phyloP scores from a whole-genome alignment of 192 early-diverging fungal species.

The Gonapodya prolifera region DNA sequence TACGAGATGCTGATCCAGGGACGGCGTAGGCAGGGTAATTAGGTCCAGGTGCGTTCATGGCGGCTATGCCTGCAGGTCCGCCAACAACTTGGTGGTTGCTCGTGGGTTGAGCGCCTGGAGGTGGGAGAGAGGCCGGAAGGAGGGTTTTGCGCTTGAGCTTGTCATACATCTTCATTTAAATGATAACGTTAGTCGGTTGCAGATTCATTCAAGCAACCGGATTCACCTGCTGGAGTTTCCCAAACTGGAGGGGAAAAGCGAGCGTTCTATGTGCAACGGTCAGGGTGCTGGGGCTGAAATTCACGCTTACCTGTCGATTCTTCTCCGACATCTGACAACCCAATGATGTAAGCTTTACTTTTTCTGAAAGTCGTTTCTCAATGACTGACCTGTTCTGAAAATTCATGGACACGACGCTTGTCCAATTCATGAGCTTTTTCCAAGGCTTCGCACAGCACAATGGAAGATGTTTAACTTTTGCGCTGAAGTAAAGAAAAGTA shows the following conservation, averaged over 20 bases:
- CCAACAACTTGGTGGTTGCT: not conserved
- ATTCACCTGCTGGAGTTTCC: not conserved
- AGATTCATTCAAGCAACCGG: too few species aligned
- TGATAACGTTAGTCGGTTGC: too few species aligned
- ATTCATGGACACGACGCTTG: not conserved
- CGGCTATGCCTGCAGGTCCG: not conserved
- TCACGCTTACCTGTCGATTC: not conserved
- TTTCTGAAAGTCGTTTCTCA: not conserved
- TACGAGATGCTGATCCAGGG: not conserved
- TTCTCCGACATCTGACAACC: not conserved
- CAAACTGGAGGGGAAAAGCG: not conserved
- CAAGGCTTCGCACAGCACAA: too few species aligned
- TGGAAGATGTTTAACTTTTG: too few species aligned
- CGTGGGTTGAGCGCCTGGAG: not conserved
- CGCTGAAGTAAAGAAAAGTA: too few species aligned
- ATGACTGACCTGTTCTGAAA: not conserved
- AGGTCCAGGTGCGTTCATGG: not conserved
- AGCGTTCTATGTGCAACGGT: not conserved
- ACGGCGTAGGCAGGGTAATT: not conserved
- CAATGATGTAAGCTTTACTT: not conserved
- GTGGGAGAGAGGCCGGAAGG: not conserved
- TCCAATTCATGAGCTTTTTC: not conserved
- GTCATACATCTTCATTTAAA: not conserved
- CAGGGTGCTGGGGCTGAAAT: not conserved
- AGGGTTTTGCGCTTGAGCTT: not conserved